Evolutionary conservation across 352 stramenopile genomes (phyloP), one percentile per base, ranked within the genome.

Genomic region (Aphanomyces invadans): DNA sequence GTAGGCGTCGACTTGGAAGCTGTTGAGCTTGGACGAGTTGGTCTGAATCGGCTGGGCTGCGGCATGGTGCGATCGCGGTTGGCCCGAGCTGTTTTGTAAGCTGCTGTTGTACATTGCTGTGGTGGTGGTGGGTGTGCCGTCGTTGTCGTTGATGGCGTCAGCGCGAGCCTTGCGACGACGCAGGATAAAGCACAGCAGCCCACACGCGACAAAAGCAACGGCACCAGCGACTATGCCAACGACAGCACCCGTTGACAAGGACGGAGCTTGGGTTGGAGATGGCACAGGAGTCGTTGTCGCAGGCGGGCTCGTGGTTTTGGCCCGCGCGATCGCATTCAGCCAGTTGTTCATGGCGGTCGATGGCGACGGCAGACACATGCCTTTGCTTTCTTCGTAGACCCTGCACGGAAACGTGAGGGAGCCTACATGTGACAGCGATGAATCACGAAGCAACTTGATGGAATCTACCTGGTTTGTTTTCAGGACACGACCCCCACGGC

Each of bases 1-100:
- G 46, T 73, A 76, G 52, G 78, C 65, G 56, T 91, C 81, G 11
- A 71, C 53, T 71, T 91, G 80, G 61, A 93, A 84, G 53, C 87
- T 78, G 38, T 84, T 73, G n/a, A 92, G 67, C 49, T 90, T 81
- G 15, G 75, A 77, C 32, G 67, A 74, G 32, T 49, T 32, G 0
- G 60, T 67, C 11, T 59, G 39, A 33, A 67, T 55, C 11, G 46
- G 25, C 38, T 67, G 42, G 42, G 42, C 26, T 38, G 42, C 45
- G 9, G 15, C 1, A 25, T 44, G 17, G 17, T 21, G 36, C n/a
- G 53, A 38, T 21, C 31, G 12, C 36, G 36, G 38, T 12, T 21
- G 45, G 21, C 28, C 21, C 25, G 57, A 31, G n/a, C 28, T 51
- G 5, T 31, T 5, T 17, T 11, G 23, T 26, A 44, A 17, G 21